Conservation (phyloP, 768 basidiomycete genomes). For the Serpula lacrymans region DNA sequence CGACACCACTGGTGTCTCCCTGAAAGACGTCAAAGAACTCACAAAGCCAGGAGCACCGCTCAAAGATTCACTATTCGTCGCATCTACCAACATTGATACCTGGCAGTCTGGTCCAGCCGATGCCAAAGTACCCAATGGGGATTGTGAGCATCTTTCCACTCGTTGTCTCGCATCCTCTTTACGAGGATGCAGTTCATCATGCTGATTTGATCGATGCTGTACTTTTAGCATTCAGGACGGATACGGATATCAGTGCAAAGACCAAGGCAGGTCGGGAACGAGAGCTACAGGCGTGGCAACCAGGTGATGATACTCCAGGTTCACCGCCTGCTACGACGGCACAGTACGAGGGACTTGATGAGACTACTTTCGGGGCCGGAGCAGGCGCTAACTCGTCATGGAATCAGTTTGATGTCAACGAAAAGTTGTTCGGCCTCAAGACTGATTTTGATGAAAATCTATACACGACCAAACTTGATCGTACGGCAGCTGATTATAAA, state of each 20-base stretch:
- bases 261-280: slow-evolving; percentile 57
- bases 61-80: slow-evolving; percentile 67
- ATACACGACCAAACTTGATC: slow-evolving; percentile 93
- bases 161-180: slow-evolving; percentile 1
- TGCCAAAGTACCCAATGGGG: slow-evolving; percentile 63
- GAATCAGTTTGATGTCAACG: slow-evolving; percentile 95
- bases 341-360: slow-evolving; percentile 43
- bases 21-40: slow-evolving; percentile 78
- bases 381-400: slow-evolving; percentile 48
- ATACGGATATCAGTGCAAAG: slow-evolving; percentile 71
- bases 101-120: slow-evolving; percentile 77
- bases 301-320: slow-evolving; percentile 34
- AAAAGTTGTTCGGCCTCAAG: slow-evolving; percentile 87
- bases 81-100: slow-evolving; percentile 66
- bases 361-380: slow-evolving; percentile 64
- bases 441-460: slow-evolving; percentile 90
- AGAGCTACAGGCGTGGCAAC: slow-evolving; percentile 78
- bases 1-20: slow-evolving; percentile 66
- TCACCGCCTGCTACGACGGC: slow-evolving; percentile 20
- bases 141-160: slow-evolving; percentile 47
- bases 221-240: slow-evolving; percentile 74
- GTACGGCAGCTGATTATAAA: slow-evolving; percentile 79
- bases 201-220: slow-evolving; percentile 13
- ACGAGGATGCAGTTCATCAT: slow-evolving; percentile 4
- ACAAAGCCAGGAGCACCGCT: slow-evolving; percentile 62